These are phyloP conservation scores for Termitomyces sp. DNA, from an alignment of 768 basidiomycete species.

Conservation along the genomic window DNA sequence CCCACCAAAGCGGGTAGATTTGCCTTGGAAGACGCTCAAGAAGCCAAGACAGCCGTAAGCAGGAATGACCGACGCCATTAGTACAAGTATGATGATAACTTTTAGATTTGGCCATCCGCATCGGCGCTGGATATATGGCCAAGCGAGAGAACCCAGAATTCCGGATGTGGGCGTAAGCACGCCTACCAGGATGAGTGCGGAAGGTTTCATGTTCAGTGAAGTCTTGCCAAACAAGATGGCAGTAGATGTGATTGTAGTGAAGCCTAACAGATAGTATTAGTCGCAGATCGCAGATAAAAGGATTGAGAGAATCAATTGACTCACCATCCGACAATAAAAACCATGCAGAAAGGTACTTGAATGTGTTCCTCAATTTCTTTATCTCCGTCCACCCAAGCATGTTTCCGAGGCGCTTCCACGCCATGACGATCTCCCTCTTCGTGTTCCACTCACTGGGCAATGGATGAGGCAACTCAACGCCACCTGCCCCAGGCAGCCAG, in stretches of 20 bases:
- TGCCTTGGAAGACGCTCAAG: constrained; percentile 43
- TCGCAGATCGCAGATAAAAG: too few relatives aligned
- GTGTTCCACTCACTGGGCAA: constrained; percentile 35
- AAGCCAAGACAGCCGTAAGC: constrained; percentile 84
- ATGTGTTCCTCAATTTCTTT: constrained; percentile 72
- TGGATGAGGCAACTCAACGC: constrained; percentile 13
- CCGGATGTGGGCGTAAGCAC: constrained; percentile 74
- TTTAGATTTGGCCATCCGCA: constrained; percentile 61
- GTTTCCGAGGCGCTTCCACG: constrained; percentile 71
- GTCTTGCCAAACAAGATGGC: constrained; percentile 93
- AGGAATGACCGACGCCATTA: constrained; percentile 62
- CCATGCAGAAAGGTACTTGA: constrained; percentile 89
- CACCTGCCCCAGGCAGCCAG: constrained; percentile 53
- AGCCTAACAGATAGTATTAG: constrained; percentile 40
- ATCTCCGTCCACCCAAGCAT: constrained; percentile 78
- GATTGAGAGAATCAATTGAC: constrained; percentile 10
- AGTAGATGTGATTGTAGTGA: constrained; percentile 89
- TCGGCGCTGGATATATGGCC: constrained; percentile 68
- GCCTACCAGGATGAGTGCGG: constrained; percentile 75
- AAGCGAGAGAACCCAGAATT: constrained; percentile 78
- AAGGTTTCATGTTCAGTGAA: constrained; percentile 71
- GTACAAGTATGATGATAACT: constrained; percentile 62
- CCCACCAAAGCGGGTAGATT: constrained; percentile 53
- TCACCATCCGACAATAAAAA: constrained; percentile 88
- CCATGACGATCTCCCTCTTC: constrained; percentile 47